These are phyloP conservation scores for Ophiostoma himal-ulmi DNA, from an alignment of 2,329 filamentous ascomycete species.

Conservation along the genomic window DNA sequence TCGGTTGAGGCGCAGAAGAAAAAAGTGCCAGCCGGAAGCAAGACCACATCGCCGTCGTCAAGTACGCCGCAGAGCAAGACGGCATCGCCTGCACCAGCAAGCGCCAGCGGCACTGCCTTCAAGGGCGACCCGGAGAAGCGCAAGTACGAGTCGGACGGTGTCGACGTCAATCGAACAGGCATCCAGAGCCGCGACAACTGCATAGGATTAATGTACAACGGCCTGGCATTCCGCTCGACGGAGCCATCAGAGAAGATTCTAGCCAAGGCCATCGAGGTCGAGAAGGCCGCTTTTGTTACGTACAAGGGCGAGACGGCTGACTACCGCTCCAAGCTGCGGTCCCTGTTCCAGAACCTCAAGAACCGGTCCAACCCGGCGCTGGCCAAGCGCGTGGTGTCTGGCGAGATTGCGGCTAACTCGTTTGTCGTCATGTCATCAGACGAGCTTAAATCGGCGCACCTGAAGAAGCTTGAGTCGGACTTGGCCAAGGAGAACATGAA, in stretches of 20 bases:
- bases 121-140: constrained; percentile 70
- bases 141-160: constrained; percentile 72
- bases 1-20: constrained; percentile 63
- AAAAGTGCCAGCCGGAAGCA: constrained; percentile 27
- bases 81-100: constrained; percentile 42
- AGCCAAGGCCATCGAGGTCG: constrained; percentile 71
- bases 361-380: constrained; percentile 79
- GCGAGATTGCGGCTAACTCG: constrained; percentile 62
- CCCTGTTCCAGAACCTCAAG: constrained; percentile 91
- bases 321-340: constrained; percentile 86
- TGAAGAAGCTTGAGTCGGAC: constrained; percentile 66
- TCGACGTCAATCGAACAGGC: constrained; percentile 70
- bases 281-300: constrained; percentile 65
- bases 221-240: constrained; percentile 64
- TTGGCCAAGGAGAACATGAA: constrained; percentile 92
- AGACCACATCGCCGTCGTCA: constrained; percentile 36
- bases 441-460: constrained; percentile 83
- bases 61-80: constrained; percentile 34
- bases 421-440: constrained; percentile 87
- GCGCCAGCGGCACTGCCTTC: constrained; percentile 51
- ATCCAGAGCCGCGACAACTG: constrained; percentile 72
- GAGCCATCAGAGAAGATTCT: constrained; percentile 68
- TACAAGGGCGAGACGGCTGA: constrained; percentile 65
- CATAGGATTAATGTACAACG: constrained; percentile 90
- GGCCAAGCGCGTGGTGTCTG: constrained; percentile 66